A percentile compares a stretch with the other conserved stretches of the same genome.
These are phyloP conservation scores for Termitomyces sp. DNA, from an alignment of 768 basidiomycete species.

Conservation along the genomic window DNA sequence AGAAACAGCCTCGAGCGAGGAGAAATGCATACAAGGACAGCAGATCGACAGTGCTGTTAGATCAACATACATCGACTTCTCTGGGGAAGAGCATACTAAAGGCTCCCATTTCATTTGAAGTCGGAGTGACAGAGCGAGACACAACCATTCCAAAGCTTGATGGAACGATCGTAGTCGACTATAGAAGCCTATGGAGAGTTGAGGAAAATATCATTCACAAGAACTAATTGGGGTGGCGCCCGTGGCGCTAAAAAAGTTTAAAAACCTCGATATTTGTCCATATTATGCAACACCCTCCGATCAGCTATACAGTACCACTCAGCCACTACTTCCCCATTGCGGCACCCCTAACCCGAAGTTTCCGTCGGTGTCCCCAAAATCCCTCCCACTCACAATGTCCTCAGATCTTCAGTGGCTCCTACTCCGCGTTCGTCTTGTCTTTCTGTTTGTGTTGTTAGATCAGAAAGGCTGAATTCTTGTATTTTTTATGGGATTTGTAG, in stretches of 20 bases:
- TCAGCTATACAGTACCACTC: conserved; percentile 33
- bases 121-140: not conserved
- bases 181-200: too few relatives aligned
- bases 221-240: not conserved
- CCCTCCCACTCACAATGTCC: conserved; percentile 63
- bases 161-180: too few relatives aligned
- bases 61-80: too few relatives aligned
- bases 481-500: conserved; percentile 30
- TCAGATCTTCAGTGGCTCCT: conserved; percentile 93
- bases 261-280: conserved; percentile 18
- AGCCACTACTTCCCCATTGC: conserved; percentile 27
- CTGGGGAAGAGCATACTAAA: not conserved
- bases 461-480: not conserved
- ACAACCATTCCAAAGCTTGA: too few relatives aligned
- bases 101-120: not conserved
- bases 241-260: not conserved
- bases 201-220: too few relatives aligned
- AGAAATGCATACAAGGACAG: too few relatives aligned
- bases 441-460: not conserved
- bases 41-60: too few relatives aligned
- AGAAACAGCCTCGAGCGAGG: too few relatives aligned
- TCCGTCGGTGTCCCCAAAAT: conserved; percentile 11
- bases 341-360: conserved; percentile 15
- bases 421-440: conserved; percentile 57
- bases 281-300: conserved; percentile 17